A percentile compares a stretch with the other conserved stretches of the same genome.
phyloP scores from a whole-genome alignment of 257 asterid genomes.

The Penstemon davidsonii region DNA sequence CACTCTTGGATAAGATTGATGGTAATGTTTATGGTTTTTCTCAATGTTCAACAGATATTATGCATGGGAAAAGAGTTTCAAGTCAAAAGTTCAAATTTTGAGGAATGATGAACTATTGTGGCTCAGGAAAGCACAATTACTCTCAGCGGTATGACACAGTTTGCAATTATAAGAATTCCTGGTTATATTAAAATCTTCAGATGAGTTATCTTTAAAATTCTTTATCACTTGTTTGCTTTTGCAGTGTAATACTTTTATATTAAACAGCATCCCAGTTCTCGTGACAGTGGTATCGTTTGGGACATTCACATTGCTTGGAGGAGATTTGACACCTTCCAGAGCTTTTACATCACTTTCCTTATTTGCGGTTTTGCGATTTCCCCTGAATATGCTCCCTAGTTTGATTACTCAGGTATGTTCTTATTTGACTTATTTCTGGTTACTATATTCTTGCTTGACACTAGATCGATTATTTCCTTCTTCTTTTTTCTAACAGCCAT shows the following conservation, averaged over 20 bases:
- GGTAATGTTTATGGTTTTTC: constrained; percentile 20
- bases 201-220: too few species aligned
- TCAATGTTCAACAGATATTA: constrained; percentile 52
- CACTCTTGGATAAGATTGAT: background rate
- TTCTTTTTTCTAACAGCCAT: background rate
- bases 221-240: constrained; percentile 29
- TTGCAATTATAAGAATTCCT: background rate
- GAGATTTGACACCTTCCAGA: constrained; percentile 84
- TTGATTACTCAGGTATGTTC: constrained; percentile 77
- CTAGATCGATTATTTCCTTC: background rate
- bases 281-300: constrained; percentile 85
- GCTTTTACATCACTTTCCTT: constrained; percentile 88
- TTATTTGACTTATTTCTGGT: constrained; percentile 5
- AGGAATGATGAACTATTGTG: constrained; percentile 73
- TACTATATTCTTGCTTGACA: constrained; percentile 3
- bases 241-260: constrained; percentile 79
- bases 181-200: too few species aligned
- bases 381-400: constrained; percentile 85
- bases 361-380: constrained; percentile 70
- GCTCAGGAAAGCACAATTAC: constrained; percentile 72
- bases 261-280: constrained; percentile 78
- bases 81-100: constrained; percentile 57
- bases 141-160: constrained; percentile 62
- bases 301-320: constrained; percentile 71
- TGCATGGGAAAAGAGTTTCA: constrained; percentile 90